Conservation (phyloP, 306 rosid genomes). For the Dicorynia guianensis region DNA sequence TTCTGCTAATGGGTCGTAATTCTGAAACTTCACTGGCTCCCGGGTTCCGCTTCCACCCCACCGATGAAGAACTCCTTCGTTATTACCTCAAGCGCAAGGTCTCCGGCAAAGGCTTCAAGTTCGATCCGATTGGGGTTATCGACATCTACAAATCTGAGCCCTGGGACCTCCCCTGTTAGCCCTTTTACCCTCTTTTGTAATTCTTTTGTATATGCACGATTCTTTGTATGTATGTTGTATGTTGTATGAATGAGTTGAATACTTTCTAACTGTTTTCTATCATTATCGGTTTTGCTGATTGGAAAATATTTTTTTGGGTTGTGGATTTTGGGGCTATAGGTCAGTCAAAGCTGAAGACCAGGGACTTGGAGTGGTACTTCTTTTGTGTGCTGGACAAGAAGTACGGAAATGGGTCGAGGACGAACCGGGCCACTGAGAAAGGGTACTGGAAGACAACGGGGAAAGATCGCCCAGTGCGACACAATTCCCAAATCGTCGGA, state of each 20-base stretch:
- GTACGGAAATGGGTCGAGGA: slow-evolving; percentile 83
- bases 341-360: slow-evolving; percentile 70
- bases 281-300: neutral
- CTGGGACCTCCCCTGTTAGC: slow-evolving; percentile 90
- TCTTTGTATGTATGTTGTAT: slow-evolving; percentile 1
- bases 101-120: slow-evolving; percentile 51
- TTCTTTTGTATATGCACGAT: neutral
- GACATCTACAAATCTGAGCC: slow-evolving; percentile 88
- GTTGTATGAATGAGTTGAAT: neutral
- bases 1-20: slow-evolving; percentile 49
- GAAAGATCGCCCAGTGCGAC: slow-evolving; percentile 66
- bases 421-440: slow-evolving; percentile 86
- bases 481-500: slow-evolving; percentile 55
- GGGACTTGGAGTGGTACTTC: slow-evolving; percentile 96
- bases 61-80: slow-evolving; percentile 82
- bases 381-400: slow-evolving; percentile 79
- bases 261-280: neutral
- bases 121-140: slow-evolving; percentile 67
- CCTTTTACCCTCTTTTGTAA: neutral
- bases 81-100: slow-evolving; percentile 80
- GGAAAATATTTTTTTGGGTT: neutral
- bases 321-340: slow-evolving; percentile 41
- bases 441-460: slow-evolving; percentile 99
- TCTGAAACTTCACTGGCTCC: slow-evolving; percentile 62
- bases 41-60: slow-evolving; percentile 96